These are phyloP conservation scores for Yarrowia keelungensis DNA, from an alignment of 805 yeast genomes.

Conservation along the genomic window DNA sequence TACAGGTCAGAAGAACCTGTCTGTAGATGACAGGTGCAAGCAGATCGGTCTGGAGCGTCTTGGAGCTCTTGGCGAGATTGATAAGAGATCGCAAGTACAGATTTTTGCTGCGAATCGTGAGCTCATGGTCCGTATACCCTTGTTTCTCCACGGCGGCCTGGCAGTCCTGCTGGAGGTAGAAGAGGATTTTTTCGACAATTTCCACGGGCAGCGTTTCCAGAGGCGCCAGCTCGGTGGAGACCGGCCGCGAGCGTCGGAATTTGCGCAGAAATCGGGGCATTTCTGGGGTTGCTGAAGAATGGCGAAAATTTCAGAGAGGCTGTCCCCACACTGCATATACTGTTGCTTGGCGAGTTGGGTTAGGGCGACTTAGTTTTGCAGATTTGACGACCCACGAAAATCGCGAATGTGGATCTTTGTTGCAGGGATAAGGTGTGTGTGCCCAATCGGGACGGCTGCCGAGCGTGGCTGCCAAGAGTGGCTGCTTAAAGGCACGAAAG, in stretches of 20 bases:
- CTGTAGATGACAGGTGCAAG: constrained; percentile 35
- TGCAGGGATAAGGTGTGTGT: constrained; percentile 22
- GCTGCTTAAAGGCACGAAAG: neutral
- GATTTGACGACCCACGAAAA: too few species aligned
- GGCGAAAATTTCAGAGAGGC: neutral
- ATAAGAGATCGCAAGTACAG: constrained; percentile 26
- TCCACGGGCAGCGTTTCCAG: constrained; percentile 33
- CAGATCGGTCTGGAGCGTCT: constrained; percentile 21
- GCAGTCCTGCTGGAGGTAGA: constrained; percentile 17
- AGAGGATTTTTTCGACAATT: constrained; percentile 25
- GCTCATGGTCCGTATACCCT: constrained; percentile 24
- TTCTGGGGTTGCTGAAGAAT: neutral
- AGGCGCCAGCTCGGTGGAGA: constrained; percentile 14
- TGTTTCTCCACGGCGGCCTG: neutral
- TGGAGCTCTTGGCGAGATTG: constrained; percentile 4
- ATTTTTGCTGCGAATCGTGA: constrained; percentile 25
- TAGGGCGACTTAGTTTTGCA: neutral
- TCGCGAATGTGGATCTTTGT: neutral
- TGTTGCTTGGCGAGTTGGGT: constrained; percentile 26
- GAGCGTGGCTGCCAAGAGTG: neutral
- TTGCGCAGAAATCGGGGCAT: constrained; percentile 35
- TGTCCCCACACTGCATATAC: constrained; percentile 5
- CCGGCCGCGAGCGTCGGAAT: constrained; percentile 19
- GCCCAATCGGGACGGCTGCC: neutral
- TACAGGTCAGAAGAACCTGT: constrained; percentile 26